Conservation (phyloP, 2,329 filamentous ascomycete species). For the Ilyonectria mors-panacis region DNA sequence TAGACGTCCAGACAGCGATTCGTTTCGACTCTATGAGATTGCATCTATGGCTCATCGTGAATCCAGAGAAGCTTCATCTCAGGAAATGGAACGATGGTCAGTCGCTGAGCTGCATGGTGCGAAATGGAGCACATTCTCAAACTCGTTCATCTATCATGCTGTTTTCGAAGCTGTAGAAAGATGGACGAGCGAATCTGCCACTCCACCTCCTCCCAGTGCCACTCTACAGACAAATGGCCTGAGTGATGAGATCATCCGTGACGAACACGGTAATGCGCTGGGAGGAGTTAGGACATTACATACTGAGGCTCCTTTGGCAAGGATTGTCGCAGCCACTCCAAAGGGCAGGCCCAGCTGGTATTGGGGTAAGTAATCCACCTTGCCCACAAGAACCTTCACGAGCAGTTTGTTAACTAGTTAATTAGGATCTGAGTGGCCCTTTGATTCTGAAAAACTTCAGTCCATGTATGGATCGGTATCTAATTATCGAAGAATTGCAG, state of each 20-base stretch:
- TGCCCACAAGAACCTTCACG: not conserved
- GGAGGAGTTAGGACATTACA: constrained; percentile 36
- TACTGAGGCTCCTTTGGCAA: constrained; percentile 29
- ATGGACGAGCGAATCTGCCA: constrained; percentile 21
- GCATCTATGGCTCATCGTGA: constrained; percentile 37
- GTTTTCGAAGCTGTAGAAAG: constrained; percentile 35
- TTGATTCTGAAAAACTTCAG: constrained; percentile 12
- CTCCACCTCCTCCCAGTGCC: constrained; percentile 20
- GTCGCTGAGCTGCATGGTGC: constrained; percentile 32
- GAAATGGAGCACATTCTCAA: constrained; percentile 36
- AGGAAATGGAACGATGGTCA: constrained; percentile 28
- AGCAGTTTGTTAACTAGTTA: not conserved
- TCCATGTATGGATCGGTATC: constrained; percentile 9
- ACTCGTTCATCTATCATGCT: constrained; percentile 40
- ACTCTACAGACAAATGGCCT: constrained; percentile 19
- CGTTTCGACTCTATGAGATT: constrained; percentile 34
- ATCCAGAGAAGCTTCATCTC: constrained; percentile 31
- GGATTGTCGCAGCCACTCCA: constrained; percentile 37
- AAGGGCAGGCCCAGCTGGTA: constrained; percentile 40
- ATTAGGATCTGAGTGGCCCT: constrained; percentile 23
- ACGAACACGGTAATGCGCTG: constrained; percentile 36
- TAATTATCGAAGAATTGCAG: constrained; percentile 15
- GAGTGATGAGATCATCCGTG: constrained; percentile 32
- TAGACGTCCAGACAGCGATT: constrained; percentile 31
- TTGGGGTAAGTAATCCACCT: constrained; percentile 22